Evolutionary conservation across 345 rosid species (phyloP), one percentile per base, ranked within the genome.

Genomic region (Camelina laxa): DNA sequence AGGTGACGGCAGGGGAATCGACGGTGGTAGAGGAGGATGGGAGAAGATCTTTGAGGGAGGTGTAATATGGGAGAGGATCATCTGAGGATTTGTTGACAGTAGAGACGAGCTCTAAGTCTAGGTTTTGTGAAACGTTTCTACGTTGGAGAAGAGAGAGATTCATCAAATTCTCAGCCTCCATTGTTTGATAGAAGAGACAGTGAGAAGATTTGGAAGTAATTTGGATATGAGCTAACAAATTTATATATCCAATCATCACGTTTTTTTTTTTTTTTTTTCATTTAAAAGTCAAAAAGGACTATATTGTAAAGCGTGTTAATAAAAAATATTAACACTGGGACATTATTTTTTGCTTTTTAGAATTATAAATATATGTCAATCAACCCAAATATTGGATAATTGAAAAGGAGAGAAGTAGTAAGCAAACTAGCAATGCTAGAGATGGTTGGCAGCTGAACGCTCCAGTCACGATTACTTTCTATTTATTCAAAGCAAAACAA

Each of bases 1-100:
- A 48, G 17, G 78, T 48, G 17, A 86, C 70, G 63, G 81, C 59
- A 9, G 94, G 85, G 50, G 97, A 92, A 10, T 96, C 87, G 67
- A 70, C 77, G 78, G 82, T 51, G 60, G 86, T 61, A 58, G 83
- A 33, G 35, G 73, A 58, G 9, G 93, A 58, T 6, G 93, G 95
- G 69, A 88, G 84, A 82, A 91, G 69, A 79, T 93, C 98, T 65
- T 66, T 88, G 55, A 93, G 87, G 35, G 98, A 91, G 31, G 91
- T 93, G 80, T 93, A 93, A 50, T 81, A 27, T 58, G 62, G 76
- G 24, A 65, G 76, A 71, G 8, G 21, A 58, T 63, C 69, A 14
- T 49, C 33, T 20, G 65, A 39, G 20, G 84, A 62, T 51, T 78
- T 79, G 71, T 80, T 66, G 38, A 55, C 13, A 38, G 41, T 20